Base-by-base conservation (phyloP, 2,329 filamentous ascomycete genomes). In the Sarocladiaceae sp. region DNA sequence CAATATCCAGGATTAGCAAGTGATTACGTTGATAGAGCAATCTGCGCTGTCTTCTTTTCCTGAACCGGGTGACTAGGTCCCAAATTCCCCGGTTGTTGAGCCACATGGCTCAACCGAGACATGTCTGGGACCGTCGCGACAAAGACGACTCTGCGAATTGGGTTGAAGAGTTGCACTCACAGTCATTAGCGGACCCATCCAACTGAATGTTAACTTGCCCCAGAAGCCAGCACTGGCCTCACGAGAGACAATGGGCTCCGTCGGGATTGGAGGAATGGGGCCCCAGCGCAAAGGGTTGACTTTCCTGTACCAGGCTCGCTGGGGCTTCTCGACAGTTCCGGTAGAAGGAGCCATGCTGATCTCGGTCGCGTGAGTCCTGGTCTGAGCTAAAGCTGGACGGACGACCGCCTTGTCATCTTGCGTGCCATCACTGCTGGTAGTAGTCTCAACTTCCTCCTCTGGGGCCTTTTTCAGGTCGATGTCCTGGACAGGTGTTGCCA, bases 151-250 rank as follows among this genome's bases (percentile, higher is more conserved):
- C 26, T 29, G 26, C 9, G 26, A 9, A 29, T 29, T 9, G 26
- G 26, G n/a, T 29, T 29, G 9, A 9, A n/a, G n/a, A n/a, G n/a
- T 9, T 29, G 26, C 19, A 69, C 77, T 66, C 62, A 84, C 83
- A 50, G 66, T 73, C 90, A 97, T 97, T 45, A 97, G 59, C 1
- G 88, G 83, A 1, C 81, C 80, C 74, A 96, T 91, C 91, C 91
- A 97, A 60, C 88, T 80, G 58, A 95, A 97, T 3, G 83, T 84
- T 18, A 95, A 61, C 46, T 73, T 61, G 65, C 87, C 95, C 50
- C 93, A 75, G 56, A 89, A 83, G 2, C 76, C 68, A 4, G 90
- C 90, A 3, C 68, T 72, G 58, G 88, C 73, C 65, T 96, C 90
- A 49, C 76, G 77, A 5, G 80, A 89, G 1, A 71, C 60, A 6